phyloP scores from a whole-genome alignment of 1,284 basidiomycete species.

The Butyriboletus appendiculatus region DNA sequence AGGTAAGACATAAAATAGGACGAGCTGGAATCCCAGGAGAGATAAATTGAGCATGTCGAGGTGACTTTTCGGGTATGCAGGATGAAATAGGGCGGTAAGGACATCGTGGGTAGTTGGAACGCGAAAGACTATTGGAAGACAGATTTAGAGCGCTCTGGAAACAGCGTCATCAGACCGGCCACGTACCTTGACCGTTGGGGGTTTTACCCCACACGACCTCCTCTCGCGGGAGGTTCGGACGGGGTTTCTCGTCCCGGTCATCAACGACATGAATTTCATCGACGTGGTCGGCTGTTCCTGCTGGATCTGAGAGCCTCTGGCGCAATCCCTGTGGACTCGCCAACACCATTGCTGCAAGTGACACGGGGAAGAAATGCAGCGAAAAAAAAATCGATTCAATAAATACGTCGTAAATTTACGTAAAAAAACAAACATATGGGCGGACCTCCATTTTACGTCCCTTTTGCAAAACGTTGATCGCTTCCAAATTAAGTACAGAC shows the following conservation, averaged over 20 bases:
- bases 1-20: constrained; percentile 73
- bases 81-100: constrained; percentile 88
- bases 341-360: constrained; percentile 19
- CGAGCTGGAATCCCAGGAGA: constrained; percentile 76
- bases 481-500: no score
- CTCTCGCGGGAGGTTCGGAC: constrained; percentile 33
- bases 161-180: not conserved
- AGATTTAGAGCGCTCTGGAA: not conserved
- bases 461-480: no score
- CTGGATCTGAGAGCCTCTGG: constrained; percentile 16
- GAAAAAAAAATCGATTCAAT: not conserved
- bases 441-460: no score
- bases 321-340: constrained; percentile 21
- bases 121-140: constrained; percentile 69
- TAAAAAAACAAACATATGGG: constrained; percentile 10
- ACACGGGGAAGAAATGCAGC: not conserved
- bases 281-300: not conserved
- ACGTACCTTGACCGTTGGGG: constrained; percentile 72
- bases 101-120: constrained; percentile 97
- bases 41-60: constrained; percentile 87
- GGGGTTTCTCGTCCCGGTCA: constrained; percentile 10
- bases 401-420: constrained; percentile 17
- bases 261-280: constrained; percentile 6
- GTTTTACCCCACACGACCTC: constrained; percentile 90
- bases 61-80: constrained; percentile 87